Evolutionary conservation across 2,329 filamentous ascomycete species (phyloP).

Genomic region (Dactylonectria estremocensis): DNA sequence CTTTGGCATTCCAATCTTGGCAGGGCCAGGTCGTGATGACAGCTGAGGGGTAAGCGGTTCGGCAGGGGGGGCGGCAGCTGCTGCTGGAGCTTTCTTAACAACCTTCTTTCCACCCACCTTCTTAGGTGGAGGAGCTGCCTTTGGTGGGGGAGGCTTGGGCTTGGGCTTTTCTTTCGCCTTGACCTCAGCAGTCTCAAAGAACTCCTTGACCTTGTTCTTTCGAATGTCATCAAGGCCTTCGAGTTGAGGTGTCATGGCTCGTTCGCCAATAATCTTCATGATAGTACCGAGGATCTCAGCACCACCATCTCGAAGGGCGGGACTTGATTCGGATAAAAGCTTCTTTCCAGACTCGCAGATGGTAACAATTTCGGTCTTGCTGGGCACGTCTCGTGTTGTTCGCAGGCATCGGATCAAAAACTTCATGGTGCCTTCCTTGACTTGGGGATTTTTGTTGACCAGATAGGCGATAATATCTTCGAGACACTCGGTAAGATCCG

Average conservation of each 20-base stretch:
- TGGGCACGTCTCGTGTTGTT: constrained; percentile 86
- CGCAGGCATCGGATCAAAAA: constrained; percentile 92
- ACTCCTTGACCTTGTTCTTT: constrained; percentile 97
- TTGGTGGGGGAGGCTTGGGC: constrained; percentile 73
- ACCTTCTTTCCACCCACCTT: constrained; percentile 63
- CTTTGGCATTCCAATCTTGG: constrained; percentile 65
- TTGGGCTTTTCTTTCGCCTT: constrained; percentile 82
- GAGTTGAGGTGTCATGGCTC: constrained; percentile 92
- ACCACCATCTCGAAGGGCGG: constrained; percentile 87
- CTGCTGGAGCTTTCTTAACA: constrained; percentile 63
- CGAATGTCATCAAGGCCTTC: constrained; percentile 96
- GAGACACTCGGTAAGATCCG: constrained; percentile 86
- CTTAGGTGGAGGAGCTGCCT: constrained; percentile 65
- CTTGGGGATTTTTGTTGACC: constrained; percentile 95
- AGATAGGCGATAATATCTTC: constrained; percentile 90
- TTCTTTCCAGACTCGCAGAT: constrained; percentile 94
- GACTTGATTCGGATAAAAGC: constrained; percentile 89
- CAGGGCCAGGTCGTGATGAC: constrained; percentile 64
- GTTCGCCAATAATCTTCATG: constrained; percentile 99
- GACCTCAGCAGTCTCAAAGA: constrained; percentile 74
- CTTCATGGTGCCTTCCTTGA: constrained; percentile 95
- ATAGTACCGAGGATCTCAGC: constrained; percentile 93
- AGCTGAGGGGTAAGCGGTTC: constrained; percentile 72
- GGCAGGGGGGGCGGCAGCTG: constrained; percentile 61
- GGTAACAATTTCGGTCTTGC: constrained; percentile 84